Percentiles rank a stretch among this genome's conserved stretches.
Evolutionary conservation across 2,329 filamentous ascomycete species (phyloP).

Genomic region (Penicillium verrucosum): DNA sequence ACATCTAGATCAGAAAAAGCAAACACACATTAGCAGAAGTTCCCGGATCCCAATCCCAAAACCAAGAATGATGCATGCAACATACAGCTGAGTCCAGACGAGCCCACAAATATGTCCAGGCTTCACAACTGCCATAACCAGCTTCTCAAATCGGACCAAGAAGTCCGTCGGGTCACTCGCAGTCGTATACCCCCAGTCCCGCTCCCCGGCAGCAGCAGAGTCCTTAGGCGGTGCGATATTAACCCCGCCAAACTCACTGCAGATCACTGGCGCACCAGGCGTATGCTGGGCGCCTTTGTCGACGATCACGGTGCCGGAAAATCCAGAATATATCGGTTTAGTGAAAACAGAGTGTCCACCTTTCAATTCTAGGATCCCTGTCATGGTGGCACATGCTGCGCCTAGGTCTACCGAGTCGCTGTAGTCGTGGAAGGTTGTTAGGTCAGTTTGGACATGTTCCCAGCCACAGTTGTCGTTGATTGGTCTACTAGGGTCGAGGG

Average conservation of each 20-base stretch:
- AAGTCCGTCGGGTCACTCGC: conserved; percentile 60
- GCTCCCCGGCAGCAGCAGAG: conserved; percentile 37
- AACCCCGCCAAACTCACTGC: conserved; percentile 66
- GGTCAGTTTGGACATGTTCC: conserved; percentile 64
- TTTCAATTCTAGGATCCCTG: conserved; percentile 53
- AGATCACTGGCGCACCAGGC: conserved; percentile 59
- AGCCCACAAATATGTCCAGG: conserved; percentile 59
- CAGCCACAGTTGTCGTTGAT: conserved; percentile 71
- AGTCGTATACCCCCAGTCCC: conserved; percentile 68
- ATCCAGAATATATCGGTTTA: conserved; percentile 37
- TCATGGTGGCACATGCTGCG: conserved; percentile 53
- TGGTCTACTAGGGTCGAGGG: conserved; percentile 60
- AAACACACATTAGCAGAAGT: neutral
- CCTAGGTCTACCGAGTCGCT: conserved; percentile 56
- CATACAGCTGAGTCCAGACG: conserved; percentile 63
- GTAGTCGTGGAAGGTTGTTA: conserved; percentile 69
- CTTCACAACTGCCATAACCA: conserved; percentile 57
- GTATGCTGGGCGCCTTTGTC: conserved; percentile 53
- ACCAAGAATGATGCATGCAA: neutral
- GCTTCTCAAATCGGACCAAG: conserved; percentile 55
- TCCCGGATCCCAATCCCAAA: neutral
- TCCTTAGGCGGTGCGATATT: conserved; percentile 57
- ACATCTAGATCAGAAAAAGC: conserved; percentile 23
- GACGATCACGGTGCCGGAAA: conserved; percentile 33
- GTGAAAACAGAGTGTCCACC: conserved; percentile 56